phyloP scores from a whole-genome alignment of 352 stramenopile species.

The Peronosclerospora sorghi region DNA sequence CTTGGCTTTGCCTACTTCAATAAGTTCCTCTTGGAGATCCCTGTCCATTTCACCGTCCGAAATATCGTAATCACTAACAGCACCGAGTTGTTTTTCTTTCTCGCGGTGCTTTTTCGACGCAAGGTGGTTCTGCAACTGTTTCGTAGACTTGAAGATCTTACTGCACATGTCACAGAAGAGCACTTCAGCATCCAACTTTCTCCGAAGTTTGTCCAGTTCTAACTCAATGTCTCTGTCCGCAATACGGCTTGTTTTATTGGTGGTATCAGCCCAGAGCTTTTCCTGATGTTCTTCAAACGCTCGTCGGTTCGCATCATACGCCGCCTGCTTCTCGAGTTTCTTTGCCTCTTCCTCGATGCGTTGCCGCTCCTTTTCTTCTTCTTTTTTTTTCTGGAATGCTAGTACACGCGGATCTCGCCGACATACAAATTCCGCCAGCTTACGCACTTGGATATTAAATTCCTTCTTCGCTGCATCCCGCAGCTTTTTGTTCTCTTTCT shows the following conservation, averaged over 20 bases:
- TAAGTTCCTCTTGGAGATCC: conserved; percentile 46
- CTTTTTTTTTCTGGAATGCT: conserved; percentile 51
- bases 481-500: conserved; percentile 86
- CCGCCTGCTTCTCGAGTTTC: conserved; percentile 46
- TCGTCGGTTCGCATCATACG: conserved; percentile 43
- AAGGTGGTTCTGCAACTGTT: conserved; percentile 74
- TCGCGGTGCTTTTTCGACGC: conserved; percentile 76
- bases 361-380: conserved; percentile 42
- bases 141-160: conserved; percentile 78
- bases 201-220: conserved; percentile 49
- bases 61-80: conserved; percentile 38
- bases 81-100: conserved; percentile 57
- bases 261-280: conserved; percentile 38
- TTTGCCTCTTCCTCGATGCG: conserved; percentile 38
- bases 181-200: conserved; percentile 60
- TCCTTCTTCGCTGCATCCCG: conserved; percentile 64
- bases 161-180: conserved; percentile 69
- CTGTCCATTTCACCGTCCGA: conserved; percentile 55
- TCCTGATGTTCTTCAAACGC: conserved; percentile 63
- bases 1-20: conserved; percentile 25
- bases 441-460: conserved; percentile 66
- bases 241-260: conserved; percentile 33
- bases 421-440: conserved; percentile 77
- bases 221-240: conserved; percentile 46
- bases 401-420: conserved; percentile 66